Conservation (phyloP, 2,329 filamentous ascomycete species). For the Monilinia aucupariae region DNA sequence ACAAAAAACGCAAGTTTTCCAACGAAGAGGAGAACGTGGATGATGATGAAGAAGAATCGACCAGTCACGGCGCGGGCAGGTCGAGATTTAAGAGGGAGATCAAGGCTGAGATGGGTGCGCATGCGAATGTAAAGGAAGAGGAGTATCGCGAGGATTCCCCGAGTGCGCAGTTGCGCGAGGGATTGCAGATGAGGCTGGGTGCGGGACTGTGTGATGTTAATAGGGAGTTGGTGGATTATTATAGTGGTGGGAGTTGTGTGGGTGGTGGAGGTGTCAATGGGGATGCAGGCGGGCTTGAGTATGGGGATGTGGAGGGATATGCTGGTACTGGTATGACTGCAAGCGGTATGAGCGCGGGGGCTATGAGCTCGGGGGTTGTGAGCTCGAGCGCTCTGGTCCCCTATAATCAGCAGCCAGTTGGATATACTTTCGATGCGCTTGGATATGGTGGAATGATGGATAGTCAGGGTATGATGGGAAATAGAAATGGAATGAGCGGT, state of each 20-base stretch:
- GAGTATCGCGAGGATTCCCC: not conserved
- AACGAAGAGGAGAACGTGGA: slow-evolving; percentile 22
- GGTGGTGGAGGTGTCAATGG: not conserved
- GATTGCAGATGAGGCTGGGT: not conserved
- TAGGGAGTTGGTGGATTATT: slow-evolving; percentile 1
- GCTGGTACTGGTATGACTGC: not conserved
- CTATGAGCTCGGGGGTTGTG: too few species aligned
- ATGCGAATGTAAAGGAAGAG: not conserved
- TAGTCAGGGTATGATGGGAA: not conserved
- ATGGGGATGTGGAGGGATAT: not conserved
- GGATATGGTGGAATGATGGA: not conserved
- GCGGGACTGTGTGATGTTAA: slow-evolving; percentile 3
- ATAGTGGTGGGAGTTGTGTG: not conserved
- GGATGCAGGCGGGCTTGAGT: not conserved
- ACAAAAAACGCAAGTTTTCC: slow-evolving; percentile 30
- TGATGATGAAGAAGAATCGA: slow-evolving; percentile 22
- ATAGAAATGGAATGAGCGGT: not conserved
- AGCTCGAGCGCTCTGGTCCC: not conserved
- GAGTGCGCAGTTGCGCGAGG: not conserved
- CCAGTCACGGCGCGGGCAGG: slow-evolving; percentile 17
- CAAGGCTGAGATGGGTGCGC: not conserved
- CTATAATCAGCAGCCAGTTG: not conserved
- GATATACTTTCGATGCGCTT: not conserved
- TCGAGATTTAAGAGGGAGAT: slow-evolving; percentile 2
- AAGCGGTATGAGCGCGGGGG: not conserved